phyloP scores from a whole-genome alignment of 768 basidiomycete species.

The Dentipellis fragilis region DNA sequence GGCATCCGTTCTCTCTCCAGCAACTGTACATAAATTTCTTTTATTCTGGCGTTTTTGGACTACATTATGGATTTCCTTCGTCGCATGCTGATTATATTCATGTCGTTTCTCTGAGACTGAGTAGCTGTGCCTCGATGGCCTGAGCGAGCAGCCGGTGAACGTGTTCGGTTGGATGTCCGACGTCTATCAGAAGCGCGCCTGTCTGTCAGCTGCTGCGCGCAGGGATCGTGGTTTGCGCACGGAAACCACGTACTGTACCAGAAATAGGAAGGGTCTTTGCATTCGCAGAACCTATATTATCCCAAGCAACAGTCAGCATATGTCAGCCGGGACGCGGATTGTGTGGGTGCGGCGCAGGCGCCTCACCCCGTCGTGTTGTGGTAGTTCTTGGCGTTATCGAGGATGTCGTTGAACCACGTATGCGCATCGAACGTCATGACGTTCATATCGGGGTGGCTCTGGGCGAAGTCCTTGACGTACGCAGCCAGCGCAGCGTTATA shows the following conservation, averaged over 20 bases:
- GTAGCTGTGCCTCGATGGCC: slow-evolving; percentile 30
- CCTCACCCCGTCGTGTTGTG: slow-evolving; percentile 37
- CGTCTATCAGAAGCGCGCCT: slow-evolving; percentile 22
- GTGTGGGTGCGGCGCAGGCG: not conserved
- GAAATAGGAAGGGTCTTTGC: slow-evolving; percentile 37
- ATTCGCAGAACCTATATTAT: slow-evolving; percentile 36
- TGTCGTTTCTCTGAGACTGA: not conserved
- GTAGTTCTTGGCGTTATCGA: slow-evolving; percentile 29
- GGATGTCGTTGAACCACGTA: slow-evolving; percentile 35
- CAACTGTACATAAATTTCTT: not conserved
- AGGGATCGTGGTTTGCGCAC: not conserved
- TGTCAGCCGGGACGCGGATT: not conserved
- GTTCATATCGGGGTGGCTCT: slow-evolving; percentile 27
- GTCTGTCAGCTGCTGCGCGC: not conserved
- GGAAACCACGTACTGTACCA: slow-evolving; percentile 38
- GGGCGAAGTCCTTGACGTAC: slow-evolving; percentile 26
- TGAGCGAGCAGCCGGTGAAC: slow-evolving; percentile 36
- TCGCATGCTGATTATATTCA: not conserved
- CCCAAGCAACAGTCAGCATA: not conserved
- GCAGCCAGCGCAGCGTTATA: slow-evolving; percentile 33
- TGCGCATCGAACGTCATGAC: slow-evolving; percentile 42
- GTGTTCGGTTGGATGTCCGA: slow-evolving; percentile 39
- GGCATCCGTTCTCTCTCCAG: not conserved
- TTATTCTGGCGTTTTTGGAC: not conserved
- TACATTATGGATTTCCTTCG: not conserved